Conservation (phyloP, 495 filamentous ascomycete species). For the Hyaloscypha hepaticicola region DNA sequence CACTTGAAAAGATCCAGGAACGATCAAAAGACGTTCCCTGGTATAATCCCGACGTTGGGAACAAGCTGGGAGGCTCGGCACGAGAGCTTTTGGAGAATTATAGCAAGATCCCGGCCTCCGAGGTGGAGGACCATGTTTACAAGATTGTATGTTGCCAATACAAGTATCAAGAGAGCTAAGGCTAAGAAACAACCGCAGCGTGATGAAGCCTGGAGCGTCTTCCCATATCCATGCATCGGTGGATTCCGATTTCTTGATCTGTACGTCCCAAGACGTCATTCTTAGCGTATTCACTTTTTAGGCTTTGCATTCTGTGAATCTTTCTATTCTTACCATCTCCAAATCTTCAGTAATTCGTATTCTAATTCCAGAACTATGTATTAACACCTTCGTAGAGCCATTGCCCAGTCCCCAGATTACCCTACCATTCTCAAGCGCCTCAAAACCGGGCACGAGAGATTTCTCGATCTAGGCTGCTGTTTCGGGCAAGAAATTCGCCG, state of each 20-base stretch:
- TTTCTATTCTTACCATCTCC: no score
- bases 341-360: no score
- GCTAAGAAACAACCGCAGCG: constrained; percentile 28
- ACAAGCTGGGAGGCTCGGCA: constrained; percentile 9
- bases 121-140: constrained; percentile 31
- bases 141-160: constrained; percentile 26
- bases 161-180: background rate
- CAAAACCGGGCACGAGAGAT: constrained; percentile 20
- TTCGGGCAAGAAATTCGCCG: constrained; percentile 50
- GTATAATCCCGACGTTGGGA: constrained; percentile 9
- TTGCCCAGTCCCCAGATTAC: constrained; percentile 16
- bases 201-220: constrained; percentile 40
- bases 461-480: constrained; percentile 53
- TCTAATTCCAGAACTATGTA: background rate
- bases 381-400: constrained; percentile 18
- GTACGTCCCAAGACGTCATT: constrained; percentile 20
- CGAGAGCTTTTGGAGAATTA: constrained; percentile 32
- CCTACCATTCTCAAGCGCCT: constrained; percentile 24
- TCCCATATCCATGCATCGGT: constrained; percentile 44
- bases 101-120: constrained; percentile 29
- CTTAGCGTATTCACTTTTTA: no score
- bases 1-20: background rate
- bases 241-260: constrained; percentile 42
- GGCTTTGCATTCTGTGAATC: no score
- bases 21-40: constrained; percentile 11